Base-by-base conservation (phyloP, 2,329 filamentous ascomycete genomes). In the Knufia fluminis region DNA sequence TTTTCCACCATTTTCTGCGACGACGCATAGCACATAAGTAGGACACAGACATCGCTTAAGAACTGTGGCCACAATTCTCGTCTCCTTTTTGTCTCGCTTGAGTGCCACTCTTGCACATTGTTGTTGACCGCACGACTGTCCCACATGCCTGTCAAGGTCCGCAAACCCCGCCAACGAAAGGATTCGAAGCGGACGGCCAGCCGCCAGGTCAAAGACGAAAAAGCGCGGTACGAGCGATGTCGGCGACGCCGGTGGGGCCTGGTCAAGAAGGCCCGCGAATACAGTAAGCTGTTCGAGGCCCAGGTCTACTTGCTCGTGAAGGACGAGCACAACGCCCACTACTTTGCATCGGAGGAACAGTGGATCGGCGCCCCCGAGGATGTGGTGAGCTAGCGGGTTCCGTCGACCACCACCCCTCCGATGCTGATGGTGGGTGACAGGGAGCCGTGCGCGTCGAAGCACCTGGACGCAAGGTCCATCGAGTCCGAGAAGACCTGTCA, bases 131-230 rank as follows among this genome's bases (percentile, higher is more conserved):
- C 28, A 32, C 28, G 28, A 32, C 28, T 32, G 28, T 32, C 28
- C 35, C 35, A 38, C n/a, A 38, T 38, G 35, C 35, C 35, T 38
- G 4, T 38, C 35, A 38, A 38, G 35, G n/a, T 38, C 35, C 6
- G 35, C 35, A 38, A 38, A 38, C 35, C 35, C 6, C 35, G 35
- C 35, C 6, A 38, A 38, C 35, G 35, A 28, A 38, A 38, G 35
- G 35, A 4, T 20, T 38, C 35, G 35, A 38, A 38, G 35, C 35
- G 35, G 35, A 38, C 35, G 6, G 35, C 35, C 35, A 38, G 35
- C 35, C 35, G 35, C 6, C 35, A 38, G 39, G 39, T 24, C 16
- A 42, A 42, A 42, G 39, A 42, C 39, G 39, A 42, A 24, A 42
- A 42, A 42, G 39, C 39, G 22, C 16, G 39, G 22, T 42, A 42